Base-by-base conservation (phyloP, 768 basidiomycete genomes). In the Calocera cornea region DNA sequence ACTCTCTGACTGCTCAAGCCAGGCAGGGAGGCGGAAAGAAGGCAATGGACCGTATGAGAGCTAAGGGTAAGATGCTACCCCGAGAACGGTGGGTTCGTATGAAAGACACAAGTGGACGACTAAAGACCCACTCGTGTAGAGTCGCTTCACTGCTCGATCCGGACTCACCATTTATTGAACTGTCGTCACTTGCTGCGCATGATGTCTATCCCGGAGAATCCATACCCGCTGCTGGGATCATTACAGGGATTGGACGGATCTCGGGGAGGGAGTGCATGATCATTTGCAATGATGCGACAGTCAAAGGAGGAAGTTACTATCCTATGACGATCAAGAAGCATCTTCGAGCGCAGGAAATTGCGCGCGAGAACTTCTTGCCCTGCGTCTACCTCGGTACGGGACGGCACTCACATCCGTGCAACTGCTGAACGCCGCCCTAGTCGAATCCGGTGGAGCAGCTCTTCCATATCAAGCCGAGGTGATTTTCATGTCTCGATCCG, bases 271-370 rank as follows among this genome's bases (percentile, higher is more conserved):
- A 95, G 76, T 94, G 91, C 73, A 86, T 97, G 70, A 77, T 97
- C 2, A 87, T 95, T 2, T 89, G 91, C n/a, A 97, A 97, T 75
- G 94, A 97, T 74, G 88, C 93, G 34, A 93, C 91, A 7, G 91
- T 93, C 31, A 94, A 94, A 75, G 93, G 93, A 16, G 93, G 93
- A 8, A 90, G 90, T 0, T 95, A 95, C 76, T 92, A 92, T 73
- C 93, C 92, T 24, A 76, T 94, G 64, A 93, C 91, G 17, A 89
- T 97, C 72, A 97, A 97, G 85, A 97, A 97, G 75, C 94, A 97
- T 72, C 77, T 97, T 29, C 85, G 94, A 22, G 95, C 94, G 0
- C 94, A 97, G 74, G 92, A 97, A 75, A 87, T 97, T 69, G 94
- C 94, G n/a, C 80, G 86, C 68, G 92, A 95, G 78, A 89, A 95